Evolutionary conservation across 108 stramenopile genomes (phyloP), one percentile per base, ranked within the genome.

Genomic region (Bacterosira constricta): DNA sequence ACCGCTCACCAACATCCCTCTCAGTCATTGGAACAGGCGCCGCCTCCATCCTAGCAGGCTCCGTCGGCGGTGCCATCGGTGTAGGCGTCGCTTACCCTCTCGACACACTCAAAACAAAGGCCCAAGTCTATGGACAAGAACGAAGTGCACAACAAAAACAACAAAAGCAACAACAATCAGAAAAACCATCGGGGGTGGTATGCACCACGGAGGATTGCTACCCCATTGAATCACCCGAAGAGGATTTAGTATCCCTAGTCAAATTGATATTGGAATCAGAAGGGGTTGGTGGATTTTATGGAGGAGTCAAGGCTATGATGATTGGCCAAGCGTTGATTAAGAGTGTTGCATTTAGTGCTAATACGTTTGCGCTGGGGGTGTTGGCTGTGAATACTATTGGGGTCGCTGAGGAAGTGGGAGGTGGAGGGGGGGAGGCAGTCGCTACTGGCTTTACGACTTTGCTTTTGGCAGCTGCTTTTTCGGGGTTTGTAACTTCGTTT

Each of bases 231-330:
- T 60, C 65, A 0, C 62, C 57, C 13, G 66, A 59, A 25, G 66
- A 75, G 21, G 74, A 75, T 41, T 51, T 73, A 42, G 29, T 76
- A 52, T 66, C 71, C 3, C 50, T 76, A 8, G 57, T 75, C 20
- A 63, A 61, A 31, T 21, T 71, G 13, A 64, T 77, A 45, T 63
- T 71, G 2, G 39, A 74, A 36, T 26, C 25, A 7, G 80, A 81
- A 25, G 83, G 83, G 0, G 23, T 79, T 18, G 58, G 47, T 15
- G 79, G 79, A 17, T 80, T 83, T 51, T 83, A 69, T 54, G 79
- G 79, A 3, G 83, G 83, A 17, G 83, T 83, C 4, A 73, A 80
- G 59, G 79, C 60, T 6, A 80, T 83, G 83, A 79, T 83, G 73
- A 78, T 80, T 17, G 83, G 83, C 0, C 83, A 83, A 58, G 79